Conservation (phyloP, 2,329 filamentous ascomycete genomes). For the Aspergillus brunneoviolaceus region DNA sequence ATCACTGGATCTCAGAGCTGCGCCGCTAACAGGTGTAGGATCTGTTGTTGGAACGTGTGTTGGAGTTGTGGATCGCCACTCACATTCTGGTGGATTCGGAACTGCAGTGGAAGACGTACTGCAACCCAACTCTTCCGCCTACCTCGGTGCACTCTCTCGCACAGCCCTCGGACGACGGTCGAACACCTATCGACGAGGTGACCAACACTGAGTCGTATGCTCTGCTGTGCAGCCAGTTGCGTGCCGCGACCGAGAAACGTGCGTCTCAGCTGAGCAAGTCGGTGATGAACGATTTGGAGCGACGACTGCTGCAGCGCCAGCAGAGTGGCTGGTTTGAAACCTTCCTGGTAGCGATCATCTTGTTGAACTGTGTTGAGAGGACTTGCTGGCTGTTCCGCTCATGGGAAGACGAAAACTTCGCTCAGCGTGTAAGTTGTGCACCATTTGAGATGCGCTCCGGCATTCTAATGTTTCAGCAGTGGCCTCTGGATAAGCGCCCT, state of each 20-base stretch:
- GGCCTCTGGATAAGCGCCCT: conserved; percentile 56
- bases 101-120: conserved; percentile 51
- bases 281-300: conserved; percentile 61
- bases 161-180: conserved; percentile 41
- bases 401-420: conserved; percentile 48
- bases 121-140: conserved; percentile 44
- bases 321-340: conserved; percentile 59
- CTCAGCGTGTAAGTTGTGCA: conserved; percentile 32
- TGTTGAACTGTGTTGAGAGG: conserved; percentile 60
- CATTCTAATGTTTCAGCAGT: conserved; percentile 31
- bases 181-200: conserved; percentile 40
- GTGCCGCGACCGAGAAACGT: conserved; percentile 56
- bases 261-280: conserved; percentile 53
- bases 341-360: conserved; percentile 58
- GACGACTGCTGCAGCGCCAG: conserved; percentile 58
- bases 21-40: conserved; percentile 34
- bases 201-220: conserved; percentile 47
- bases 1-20: background rate
- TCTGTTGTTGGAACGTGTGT: conserved; percentile 49
- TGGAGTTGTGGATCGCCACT: conserved; percentile 59
- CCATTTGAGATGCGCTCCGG: background rate
- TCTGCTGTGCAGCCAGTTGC: conserved; percentile 55
- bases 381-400: conserved; percentile 59
- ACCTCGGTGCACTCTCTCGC: conserved; percentile 38
- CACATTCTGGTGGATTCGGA: conserved; percentile 53